Base-by-base conservation (phyloP, 2,329 filamentous ascomycete species). In the Sporothrix schenckii region DNA sequence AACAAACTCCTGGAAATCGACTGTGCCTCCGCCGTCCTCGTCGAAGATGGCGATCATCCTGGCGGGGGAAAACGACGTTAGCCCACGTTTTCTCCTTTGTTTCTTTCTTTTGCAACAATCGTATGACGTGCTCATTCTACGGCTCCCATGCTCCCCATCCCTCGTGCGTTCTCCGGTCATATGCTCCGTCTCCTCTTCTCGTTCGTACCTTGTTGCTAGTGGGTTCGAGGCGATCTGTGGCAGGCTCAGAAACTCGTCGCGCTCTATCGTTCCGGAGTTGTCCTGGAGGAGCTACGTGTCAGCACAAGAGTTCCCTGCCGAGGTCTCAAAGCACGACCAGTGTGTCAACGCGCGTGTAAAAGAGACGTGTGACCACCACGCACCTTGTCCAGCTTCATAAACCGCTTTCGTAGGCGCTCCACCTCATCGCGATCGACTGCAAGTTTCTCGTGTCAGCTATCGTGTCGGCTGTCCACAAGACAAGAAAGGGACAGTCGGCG, bases 31-130 rank as follows among this genome's bases (percentile, higher is more conserved):
- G 73, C 95, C 95, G 80, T 99, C 95, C 82, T 98, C 95, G 81
- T 99, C 95, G 79, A 99, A 98, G 77, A 98, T 99, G 71, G 95
- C 94, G 78, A 99, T 99, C 93, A 99, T 97, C 81, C 92, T 94
- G 78, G 19, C 21, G 4, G 34, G 30, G 19, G 14, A 24, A 47
- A 30, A 30, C 44, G 10, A 39, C 10, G 30, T 67, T 30, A 66
- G 68, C 30, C 19, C 41, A 3, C 24, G 6, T 9, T 50, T 21
- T 47, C 11, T 60, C 21, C 34, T 60, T 7, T 34, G 4, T 5
- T 34, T 34, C 34, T 34, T 34, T 34, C 5, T 34, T 34, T 34
- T 34, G 4, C 34, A 34, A 34, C 0, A 34, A 6, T 0, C 34
- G 34, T 9, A 9, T 5, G 34, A 9, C 5, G 6, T 34, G 34